Base-by-base conservation (phyloP, 164 flowering plant species). In the Annona cherimola region DNA sequence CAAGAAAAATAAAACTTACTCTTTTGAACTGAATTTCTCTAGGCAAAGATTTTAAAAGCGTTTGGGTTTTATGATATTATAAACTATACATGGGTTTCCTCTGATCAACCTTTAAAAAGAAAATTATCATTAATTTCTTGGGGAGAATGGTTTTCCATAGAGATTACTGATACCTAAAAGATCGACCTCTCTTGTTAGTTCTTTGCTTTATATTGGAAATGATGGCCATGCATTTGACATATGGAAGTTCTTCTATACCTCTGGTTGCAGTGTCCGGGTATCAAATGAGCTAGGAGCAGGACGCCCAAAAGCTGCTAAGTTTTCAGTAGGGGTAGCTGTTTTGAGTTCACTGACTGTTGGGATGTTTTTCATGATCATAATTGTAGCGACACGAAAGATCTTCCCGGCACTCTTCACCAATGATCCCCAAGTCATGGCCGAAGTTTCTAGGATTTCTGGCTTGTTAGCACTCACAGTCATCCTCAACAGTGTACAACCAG, bases 221-320 rank as follows among this genome's bases (percentile, higher is more conserved):
- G 57, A 0, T 50, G 9, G 18, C 3, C 57, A 50, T 50, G 57
- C 5, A 35, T 20, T 16, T 67, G 45, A 66, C 70, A n/a, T 66
- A 39, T 11, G 9, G 57, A 9, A 0, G 57, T 50, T 50, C 14
- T 67, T 45, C 70, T 9, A 69, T 50, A 11, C 18, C 14, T 50
- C 18, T 40, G 44, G 60, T 14, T 45, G 18, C 69, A 75, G 77
- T 44, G 77, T 75, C n/a, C 42, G 77, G 57, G 73, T 75, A 3
- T 63, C 73, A 35, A 75, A 75, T 75, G 77, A 75, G 57, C 73
- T 75, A 6, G 77, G 77, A 70, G 77, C 74, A 11, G 59, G 74
- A 14, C 69, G 46, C 4, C 77, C 77, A 18, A 75, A 50, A 18
- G 61, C 73, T 0, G 77, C 77, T 8, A 75, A 70, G 46, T 75